A percentile compares a stretch with the other conserved stretches of the same genome.
phyloP scores from a whole-genome alignment of 805 yeast genomes.

The Kodamaea leandrae region DNA sequence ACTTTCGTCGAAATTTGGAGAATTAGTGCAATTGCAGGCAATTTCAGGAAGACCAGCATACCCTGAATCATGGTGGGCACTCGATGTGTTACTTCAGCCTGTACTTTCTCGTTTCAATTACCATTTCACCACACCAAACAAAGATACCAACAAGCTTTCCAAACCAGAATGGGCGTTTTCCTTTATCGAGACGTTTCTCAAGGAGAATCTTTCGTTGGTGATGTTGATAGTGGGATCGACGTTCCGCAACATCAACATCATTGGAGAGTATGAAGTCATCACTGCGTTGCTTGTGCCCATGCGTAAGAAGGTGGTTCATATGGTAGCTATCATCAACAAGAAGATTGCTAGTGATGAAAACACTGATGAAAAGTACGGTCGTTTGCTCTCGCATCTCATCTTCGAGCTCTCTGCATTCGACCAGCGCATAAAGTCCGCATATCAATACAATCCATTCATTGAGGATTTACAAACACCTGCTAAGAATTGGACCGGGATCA shows the following conservation, averaged over 20 bases:
- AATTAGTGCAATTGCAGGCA: constrained; percentile 4
- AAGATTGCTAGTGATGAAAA: constrained; percentile 16
- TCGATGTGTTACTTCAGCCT: constrained; percentile 45
- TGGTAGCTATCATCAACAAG: constrained; percentile 24
- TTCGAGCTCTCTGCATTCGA: constrained; percentile 60
- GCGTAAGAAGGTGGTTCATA: constrained; percentile 38
- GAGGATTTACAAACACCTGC: constrained; percentile 20
- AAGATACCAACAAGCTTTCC: constrained; percentile 60
- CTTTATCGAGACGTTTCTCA: constrained; percentile 45
- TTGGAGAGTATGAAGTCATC: constrained; percentile 39
- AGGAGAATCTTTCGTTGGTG: constrained; percentile 39
- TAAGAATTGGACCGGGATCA: constrained; percentile 48
- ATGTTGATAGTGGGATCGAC: constrained; percentile 36
- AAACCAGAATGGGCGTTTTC: constrained; percentile 72
- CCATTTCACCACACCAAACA: constrained; percentile 53
- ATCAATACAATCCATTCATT: constrained; percentile 46
- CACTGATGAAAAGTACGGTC: constrained; percentile 38
- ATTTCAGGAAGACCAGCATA: constrained; percentile 12
- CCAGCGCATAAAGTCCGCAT: constrained; percentile 41
- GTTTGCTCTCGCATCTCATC: constrained; percentile 56
- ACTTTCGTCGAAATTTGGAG: constrained; percentile 1
- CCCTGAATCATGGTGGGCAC: constrained; percentile 48
- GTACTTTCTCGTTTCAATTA: constrained; percentile 51
- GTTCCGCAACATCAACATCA: constrained; percentile 26
- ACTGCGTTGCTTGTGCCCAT: constrained; percentile 47